Percentiles rank a stretch among this genome's conserved stretches.
Conservation (phyloP, 176 grass and related monocot genomes). For the Calamus simplicifolius region DNA sequence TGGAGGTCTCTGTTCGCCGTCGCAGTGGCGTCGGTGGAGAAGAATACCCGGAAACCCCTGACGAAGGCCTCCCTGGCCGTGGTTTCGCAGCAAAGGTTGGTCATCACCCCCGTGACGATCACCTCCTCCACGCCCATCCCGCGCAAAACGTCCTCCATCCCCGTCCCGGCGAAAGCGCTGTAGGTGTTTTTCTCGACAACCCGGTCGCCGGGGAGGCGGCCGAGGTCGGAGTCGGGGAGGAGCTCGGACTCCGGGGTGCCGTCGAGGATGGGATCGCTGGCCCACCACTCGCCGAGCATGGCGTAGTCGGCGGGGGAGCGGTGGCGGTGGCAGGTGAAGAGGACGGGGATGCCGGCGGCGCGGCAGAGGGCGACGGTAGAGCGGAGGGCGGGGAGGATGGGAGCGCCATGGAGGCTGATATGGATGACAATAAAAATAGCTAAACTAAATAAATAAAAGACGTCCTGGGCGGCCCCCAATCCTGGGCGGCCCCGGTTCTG, state of each 20-base stretch:
- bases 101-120: slow-evolving; percentile 58
- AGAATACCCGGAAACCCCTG: slow-evolving; percentile 69
- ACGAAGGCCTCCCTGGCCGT: slow-evolving; percentile 65
- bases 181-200: slow-evolving; percentile 60
- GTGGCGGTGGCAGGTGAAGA: slow-evolving; percentile 58
- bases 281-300: slow-evolving; percentile 61
- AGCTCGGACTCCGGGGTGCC: slow-evolving; percentile 47
- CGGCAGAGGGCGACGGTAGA: slow-evolving; percentile 45
- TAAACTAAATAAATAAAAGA: too few relatives aligned
- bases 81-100: slow-evolving; percentile 80
- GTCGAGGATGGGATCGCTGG: slow-evolving; percentile 37
- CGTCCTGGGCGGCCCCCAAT: too few relatives aligned
- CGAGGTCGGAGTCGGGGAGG: slow-evolving; percentile 22
- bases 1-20: slow-evolving; percentile 45
- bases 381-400: slow-evolving; percentile 31
- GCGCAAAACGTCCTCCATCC: slow-evolving; percentile 31
- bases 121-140: slow-evolving; percentile 48
- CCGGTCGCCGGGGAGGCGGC: slow-evolving; percentile 20
- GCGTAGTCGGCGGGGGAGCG: slow-evolving; percentile 6
- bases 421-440: too few relatives aligned
- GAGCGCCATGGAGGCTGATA: slow-evolving; percentile 29
- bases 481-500: too few relatives aligned
- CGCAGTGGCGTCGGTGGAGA: slow-evolving; percentile 62
- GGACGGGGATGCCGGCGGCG: slow-evolving; percentile 28
- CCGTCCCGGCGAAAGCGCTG: slow-evolving; percentile 52